These are phyloP conservation scores for Aspergillus sp. DNA, from an alignment of 2,329 filamentous ascomycete species.

Conservation along the genomic window DNA sequence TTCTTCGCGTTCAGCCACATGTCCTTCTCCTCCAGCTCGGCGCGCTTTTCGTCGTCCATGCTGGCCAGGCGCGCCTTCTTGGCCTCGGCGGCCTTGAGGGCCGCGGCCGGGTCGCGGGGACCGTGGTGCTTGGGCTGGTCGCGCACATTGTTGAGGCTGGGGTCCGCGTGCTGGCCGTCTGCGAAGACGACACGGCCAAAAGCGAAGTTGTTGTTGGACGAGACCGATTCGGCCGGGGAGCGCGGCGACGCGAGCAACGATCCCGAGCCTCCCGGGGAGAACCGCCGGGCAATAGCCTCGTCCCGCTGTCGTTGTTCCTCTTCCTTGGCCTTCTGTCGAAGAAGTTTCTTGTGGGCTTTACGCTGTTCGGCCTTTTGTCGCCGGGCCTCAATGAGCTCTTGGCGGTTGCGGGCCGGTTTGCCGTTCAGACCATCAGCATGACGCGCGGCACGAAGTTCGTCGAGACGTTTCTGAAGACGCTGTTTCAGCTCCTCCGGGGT, in stretches of 20 bases:
- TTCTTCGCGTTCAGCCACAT: conserved; percentile 89
- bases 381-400: conserved; percentile 87
- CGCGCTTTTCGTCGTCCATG: conserved; percentile 76
- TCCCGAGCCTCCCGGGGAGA: conserved; percentile 58
- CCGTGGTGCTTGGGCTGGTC: conserved; percentile 75
- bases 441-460: conserved; percentile 77
- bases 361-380: conserved; percentile 83
- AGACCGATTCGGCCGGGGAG: conserved; percentile 46
- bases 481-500: conserved; percentile 74
- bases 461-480: conserved; percentile 78
- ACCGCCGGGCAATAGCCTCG: conserved; percentile 55
- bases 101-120: conserved; percentile 78
- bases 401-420: conserved; percentile 77
- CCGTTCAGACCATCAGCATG: conserved; percentile 85
- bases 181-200: conserved; percentile 91
- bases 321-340: conserved; percentile 72
- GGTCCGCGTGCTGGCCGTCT: conserved; percentile 77
- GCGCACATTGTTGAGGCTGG: conserved; percentile 62
- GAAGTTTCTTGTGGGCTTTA: conserved; percentile 84
- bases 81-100: conserved; percentile 80
- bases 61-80: conserved; percentile 76
- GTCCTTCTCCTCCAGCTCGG: conserved; percentile 90
- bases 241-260: conserved; percentile 56
- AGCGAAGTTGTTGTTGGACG: conserved; percentile 67
- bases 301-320: conserved; percentile 69